Conservation (phyloP, 768 basidiomycete species). For the Agaricus sinodeliciosus region DNA sequence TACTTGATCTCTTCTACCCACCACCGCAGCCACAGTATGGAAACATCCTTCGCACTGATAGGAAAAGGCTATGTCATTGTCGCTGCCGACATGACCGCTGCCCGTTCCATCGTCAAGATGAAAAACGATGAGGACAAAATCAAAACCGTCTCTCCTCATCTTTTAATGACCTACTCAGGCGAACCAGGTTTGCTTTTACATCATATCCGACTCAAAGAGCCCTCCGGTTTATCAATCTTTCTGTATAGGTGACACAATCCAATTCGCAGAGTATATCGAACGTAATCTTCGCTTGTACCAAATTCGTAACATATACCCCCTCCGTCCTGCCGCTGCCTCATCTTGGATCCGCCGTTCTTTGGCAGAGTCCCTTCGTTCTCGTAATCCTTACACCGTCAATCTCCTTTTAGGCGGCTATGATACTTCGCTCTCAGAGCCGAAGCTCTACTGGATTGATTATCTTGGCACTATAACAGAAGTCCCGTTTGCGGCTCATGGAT, state of each 20-base stretch:
- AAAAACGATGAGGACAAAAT: slow-evolving; percentile 97
- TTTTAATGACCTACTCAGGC: slow-evolving; percentile 93
- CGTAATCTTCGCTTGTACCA: slow-evolving; percentile 95
- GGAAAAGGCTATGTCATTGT: slow-evolving; percentile 93
- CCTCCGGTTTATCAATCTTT: neutral
- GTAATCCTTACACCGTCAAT: slow-evolving; percentile 86
- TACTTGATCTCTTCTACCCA: slow-evolving; percentile 5
- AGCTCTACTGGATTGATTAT: slow-evolving; percentile 95
- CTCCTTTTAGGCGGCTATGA: slow-evolving; percentile 93
- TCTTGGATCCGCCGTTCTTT: slow-evolving; percentile 92
- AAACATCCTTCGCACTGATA: slow-evolving; percentile 84
- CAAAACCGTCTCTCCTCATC: slow-evolving; percentile 81
- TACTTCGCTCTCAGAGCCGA: slow-evolving; percentile 60
- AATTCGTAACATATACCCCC: slow-evolving; percentile 86
- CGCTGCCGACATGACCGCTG: slow-evolving; percentile 85
- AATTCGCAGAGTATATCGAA: slow-evolving; percentile 95
- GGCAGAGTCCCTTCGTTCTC: slow-evolving; percentile 83
- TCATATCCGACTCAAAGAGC: neutral
- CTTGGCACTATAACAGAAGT: slow-evolving; percentile 85
- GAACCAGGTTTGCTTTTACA: slow-evolving; percentile 63
- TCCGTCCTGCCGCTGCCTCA: slow-evolving; percentile 86
- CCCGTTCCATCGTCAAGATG: slow-evolving; percentile 95
- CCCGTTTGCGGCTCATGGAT: slow-evolving; percentile 93
- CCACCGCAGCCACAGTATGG: slow-evolving; percentile 42
- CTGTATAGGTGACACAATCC: slow-evolving; percentile 80